Percentiles rank a stretch among this genome's conserved stretches.
These are phyloP conservation scores for Royoungia palumana DNA, from an alignment of 768 basidiomycete species.

Conservation along the genomic window DNA sequence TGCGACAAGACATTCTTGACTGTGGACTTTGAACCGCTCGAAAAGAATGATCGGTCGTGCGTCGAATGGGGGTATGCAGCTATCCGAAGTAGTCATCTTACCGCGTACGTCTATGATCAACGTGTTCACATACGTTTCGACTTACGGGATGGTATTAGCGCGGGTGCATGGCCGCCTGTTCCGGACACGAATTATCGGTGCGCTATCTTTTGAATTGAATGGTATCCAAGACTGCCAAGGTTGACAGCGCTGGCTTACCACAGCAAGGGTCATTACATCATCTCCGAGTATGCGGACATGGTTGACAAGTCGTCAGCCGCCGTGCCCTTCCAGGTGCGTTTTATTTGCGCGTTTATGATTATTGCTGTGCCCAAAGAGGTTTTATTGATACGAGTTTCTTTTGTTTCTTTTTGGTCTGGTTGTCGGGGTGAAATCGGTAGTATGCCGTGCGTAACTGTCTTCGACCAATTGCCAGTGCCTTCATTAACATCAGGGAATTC, in stretches of 20 bases:
- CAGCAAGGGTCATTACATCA: slow-evolving; percentile 68
- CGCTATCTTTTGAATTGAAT: slow-evolving; percentile 12
- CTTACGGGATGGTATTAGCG: slow-evolving; percentile 35
- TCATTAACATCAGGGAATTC: slow-evolving; percentile 7
- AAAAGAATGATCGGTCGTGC: slow-evolving; percentile 63
- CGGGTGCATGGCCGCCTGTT: slow-evolving; percentile 72
- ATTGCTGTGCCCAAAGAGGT: slow-evolving; percentile 13
- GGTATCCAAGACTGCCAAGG: neutral
- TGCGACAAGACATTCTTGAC: slow-evolving; percentile 74
- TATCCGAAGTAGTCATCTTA: slow-evolving; percentile 67
- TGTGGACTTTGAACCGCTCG: slow-evolving; percentile 72
- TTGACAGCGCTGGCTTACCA: slow-evolving; percentile 7
- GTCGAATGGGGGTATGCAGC: slow-evolving; percentile 85
- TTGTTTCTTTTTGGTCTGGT: neutral
- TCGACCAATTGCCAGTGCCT: neutral
- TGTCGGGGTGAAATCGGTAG: slow-evolving; percentile 32
- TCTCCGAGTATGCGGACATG: slow-evolving; percentile 65
- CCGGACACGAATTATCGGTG: slow-evolving; percentile 78
- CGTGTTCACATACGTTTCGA: neutral
- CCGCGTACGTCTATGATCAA: slow-evolving; percentile 47
- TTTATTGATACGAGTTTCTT: slow-evolving; percentile 12
- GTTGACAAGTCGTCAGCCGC: slow-evolving; percentile 60
- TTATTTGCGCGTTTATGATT: slow-evolving; percentile 8
- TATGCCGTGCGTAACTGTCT: slow-evolving; percentile 54
- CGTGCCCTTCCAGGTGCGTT: slow-evolving; percentile 70